A percentile compares a stretch with the other conserved stretches of the same genome.
Conservation (phyloP, 176 grass and related monocot genomes). For the Saccharum spontaneum region DNA sequence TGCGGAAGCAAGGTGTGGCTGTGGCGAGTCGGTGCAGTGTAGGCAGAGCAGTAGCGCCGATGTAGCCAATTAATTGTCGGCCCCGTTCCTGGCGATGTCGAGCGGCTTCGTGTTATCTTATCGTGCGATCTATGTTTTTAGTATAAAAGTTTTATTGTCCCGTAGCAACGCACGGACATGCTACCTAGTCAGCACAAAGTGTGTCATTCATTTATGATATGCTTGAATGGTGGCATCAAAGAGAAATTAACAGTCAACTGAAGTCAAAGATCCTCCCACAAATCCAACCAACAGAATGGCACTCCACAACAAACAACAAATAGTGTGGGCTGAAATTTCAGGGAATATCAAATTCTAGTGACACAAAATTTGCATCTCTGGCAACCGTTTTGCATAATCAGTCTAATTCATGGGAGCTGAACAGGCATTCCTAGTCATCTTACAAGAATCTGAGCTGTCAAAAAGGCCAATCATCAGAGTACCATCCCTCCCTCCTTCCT, state of each 20-base stretch:
- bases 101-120: no score
- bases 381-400: background rate
- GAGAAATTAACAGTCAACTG: background rate
- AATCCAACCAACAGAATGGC: background rate
- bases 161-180: no score
- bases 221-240: background rate
- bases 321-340: background rate
- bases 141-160: no score
- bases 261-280: background rate
- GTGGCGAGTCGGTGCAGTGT: no score
- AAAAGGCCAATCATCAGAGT: background rate
- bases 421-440: background rate
- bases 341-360: background rate
- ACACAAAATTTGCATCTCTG: background rate
- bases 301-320: background rate
- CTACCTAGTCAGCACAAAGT: background rate
- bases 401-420: background rate
- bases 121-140: no score
- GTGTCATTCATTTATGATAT: background rate
- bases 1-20: no score
- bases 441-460: background rate
- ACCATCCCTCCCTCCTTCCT: background rate
- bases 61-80: no score
- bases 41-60: no score
- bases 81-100: no score